These are phyloP conservation scores for Tuctoria greenei DNA, from an alignment of 176 grass and related monocot genomes.

Conservation along the genomic window DNA sequence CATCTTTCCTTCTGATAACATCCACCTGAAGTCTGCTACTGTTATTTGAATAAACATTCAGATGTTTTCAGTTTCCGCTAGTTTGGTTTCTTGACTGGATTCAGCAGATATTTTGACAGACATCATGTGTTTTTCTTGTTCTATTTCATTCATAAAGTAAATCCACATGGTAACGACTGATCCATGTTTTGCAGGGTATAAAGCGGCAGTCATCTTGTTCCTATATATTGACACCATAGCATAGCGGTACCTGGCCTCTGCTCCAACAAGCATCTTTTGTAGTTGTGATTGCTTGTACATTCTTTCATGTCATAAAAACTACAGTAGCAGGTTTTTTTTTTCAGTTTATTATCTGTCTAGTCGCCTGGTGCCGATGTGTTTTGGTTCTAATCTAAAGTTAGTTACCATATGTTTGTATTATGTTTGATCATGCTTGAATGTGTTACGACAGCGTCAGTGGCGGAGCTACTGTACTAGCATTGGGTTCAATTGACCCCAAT, in stretches of 20 bases:
- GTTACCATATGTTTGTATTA: slow-evolving; percentile 10
- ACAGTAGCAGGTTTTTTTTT: slow-evolving; percentile 14
- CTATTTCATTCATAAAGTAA: slow-evolving; percentile 10
- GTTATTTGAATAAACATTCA: not conserved
- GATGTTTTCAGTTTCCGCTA: not conserved
- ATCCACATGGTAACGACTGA: slow-evolving; percentile 1
- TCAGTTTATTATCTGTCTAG: slow-evolving; percentile 4
- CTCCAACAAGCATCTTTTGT: slow-evolving; percentile 29
- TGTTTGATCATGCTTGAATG: not conserved
- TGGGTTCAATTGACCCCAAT: no score
- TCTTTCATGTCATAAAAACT: slow-evolving; percentile 41
- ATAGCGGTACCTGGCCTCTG: not conserved
- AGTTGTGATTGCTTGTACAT: slow-evolving; percentile 52
- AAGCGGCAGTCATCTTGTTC: slow-evolving; percentile 21
- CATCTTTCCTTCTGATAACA: not conserved
- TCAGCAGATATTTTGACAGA: slow-evolving; percentile 12
- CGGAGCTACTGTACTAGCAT: no score
- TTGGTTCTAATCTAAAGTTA: not conserved
- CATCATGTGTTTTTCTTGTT: not conserved
- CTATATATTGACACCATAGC: slow-evolving; percentile 9
- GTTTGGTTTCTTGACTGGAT: slow-evolving; percentile 14
- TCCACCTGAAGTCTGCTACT: not conserved
- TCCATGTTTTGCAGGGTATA: slow-evolving; percentile 42
- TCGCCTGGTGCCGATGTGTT: slow-evolving; percentile 15
- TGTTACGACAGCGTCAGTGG: no score